These are phyloP conservation scores for Podaxis mareebaensis DNA, from an alignment of 768 basidiomycete genomes.

Conservation along the genomic window DNA sequence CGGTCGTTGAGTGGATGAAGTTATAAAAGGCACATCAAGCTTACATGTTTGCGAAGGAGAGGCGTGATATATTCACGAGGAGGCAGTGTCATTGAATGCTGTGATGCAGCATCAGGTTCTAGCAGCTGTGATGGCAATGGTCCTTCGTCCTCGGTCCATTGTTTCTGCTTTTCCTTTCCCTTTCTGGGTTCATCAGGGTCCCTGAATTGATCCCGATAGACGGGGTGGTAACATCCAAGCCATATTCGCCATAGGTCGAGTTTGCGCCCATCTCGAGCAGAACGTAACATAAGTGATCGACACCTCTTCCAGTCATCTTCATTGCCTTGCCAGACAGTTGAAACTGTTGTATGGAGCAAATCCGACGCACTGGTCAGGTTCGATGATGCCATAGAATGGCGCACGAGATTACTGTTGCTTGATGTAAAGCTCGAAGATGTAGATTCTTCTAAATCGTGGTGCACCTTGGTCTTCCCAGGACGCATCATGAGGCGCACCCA, in stretches of 20 bases:
- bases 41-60: slow-evolving; percentile 61
- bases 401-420: slow-evolving; percentile 14
- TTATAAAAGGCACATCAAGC: slow-evolving; percentile 22
- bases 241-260: slow-evolving; percentile 77
- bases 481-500: slow-evolving; percentile 87
- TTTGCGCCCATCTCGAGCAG: slow-evolving; percentile 69
- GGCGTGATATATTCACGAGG: slow-evolving; percentile 45
- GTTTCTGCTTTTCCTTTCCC: slow-evolving; percentile 39
- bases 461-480: slow-evolving; percentile 37
- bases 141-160: slow-evolving; percentile 47
- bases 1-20: slow-evolving; percentile 6
- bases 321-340: slow-evolving; percentile 24
- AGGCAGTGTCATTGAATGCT: slow-evolving; percentile 26
- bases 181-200: slow-evolving; percentile 22
- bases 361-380: slow-evolving; percentile 25
- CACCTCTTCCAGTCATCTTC: slow-evolving; percentile 61
- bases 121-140: slow-evolving; percentile 30
- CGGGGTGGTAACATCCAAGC: slow-evolving; percentile 48
- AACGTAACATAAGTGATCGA: slow-evolving; percentile 50
- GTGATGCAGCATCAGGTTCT: slow-evolving; percentile 23
- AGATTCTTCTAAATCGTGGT: slow-evolving; percentile 19
- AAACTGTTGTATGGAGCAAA: slow-evolving; percentile 17
- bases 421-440: slow-evolving; percentile 10
- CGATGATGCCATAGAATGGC: slow-evolving; percentile 32
- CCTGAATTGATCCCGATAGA: slow-evolving; percentile 24